phyloP scores from a whole-genome alignment of 2,329 filamentous ascomycete species.

The Xylaria sp. region DNA sequence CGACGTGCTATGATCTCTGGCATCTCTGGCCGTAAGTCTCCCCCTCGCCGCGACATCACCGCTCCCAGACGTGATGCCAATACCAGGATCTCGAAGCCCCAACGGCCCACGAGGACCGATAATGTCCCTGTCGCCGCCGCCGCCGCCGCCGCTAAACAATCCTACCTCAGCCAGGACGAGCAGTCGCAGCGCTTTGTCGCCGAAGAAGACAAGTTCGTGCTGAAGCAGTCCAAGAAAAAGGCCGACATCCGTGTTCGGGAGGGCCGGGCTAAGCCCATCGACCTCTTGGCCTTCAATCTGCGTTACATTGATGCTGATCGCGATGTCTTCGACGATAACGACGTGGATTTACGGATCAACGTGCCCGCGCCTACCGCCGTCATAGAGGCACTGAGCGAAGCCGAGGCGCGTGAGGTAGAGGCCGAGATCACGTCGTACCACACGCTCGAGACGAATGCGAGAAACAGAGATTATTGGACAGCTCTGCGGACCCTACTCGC shows the following conservation, averaged over 20 bases:
- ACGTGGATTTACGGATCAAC: constrained; percentile 76
- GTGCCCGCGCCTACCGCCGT: constrained; percentile 84
- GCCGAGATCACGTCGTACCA: constrained; percentile 84
- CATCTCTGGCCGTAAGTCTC: constrained; percentile 60
- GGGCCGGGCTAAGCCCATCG: constrained; percentile 89
- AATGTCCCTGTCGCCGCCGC: constrained; percentile 47
- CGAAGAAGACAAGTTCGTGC: constrained; percentile 93
- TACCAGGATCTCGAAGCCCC: constrained; percentile 67
- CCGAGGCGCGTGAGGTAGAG: constrained; percentile 79
- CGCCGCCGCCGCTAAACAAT: constrained; percentile 48
- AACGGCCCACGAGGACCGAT: constrained; percentile 49
- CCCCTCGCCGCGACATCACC: constrained; percentile 61
- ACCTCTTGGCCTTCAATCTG: constrained; percentile 91
- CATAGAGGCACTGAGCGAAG: constrained; percentile 75
- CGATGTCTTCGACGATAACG: constrained; percentile 87
- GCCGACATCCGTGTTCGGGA: constrained; percentile 94
- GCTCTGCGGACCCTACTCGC: constrained; percentile 86
- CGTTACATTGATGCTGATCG: constrained; percentile 87
- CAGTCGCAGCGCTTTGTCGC: constrained; percentile 87
- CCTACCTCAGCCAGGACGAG: constrained; percentile 76
- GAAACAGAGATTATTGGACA: constrained; percentile 91
- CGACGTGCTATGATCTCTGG: constrained; percentile 66
- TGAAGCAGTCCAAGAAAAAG: constrained; percentile 98
- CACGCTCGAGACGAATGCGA: constrained; percentile 79
- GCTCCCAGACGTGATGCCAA: constrained; percentile 66